phyloP scores from a whole-genome alignment of 73 alveolate species.

The Diophrys sp. region DNA sequence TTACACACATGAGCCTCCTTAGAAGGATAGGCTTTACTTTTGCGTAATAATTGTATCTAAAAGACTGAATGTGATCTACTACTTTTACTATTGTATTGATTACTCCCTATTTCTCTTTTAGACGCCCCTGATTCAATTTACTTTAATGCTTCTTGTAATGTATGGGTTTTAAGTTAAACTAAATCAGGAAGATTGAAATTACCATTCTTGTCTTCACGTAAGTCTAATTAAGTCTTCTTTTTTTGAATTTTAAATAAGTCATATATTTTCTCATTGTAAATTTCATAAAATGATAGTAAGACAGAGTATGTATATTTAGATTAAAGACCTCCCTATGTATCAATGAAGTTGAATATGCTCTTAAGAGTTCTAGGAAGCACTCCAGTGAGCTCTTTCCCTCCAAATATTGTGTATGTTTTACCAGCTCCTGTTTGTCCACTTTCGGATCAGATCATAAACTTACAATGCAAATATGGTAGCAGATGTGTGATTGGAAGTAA shows the following conservation, averaged over 20 bases:
- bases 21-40: background rate
- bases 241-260: conserved; percentile 11
- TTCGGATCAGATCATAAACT: background rate
- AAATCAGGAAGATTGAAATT: conserved; percentile 31
- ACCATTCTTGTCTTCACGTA: conserved; percentile 46
- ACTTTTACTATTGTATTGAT: conserved; percentile 21
- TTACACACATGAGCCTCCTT: conserved; percentile 9
- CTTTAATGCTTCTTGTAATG: conserved; percentile 30
- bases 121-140: conserved; percentile 31
- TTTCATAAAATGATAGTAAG: conserved; percentile 38
- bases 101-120: conserved; percentile 22
- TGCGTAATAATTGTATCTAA: conserved; percentile 20
- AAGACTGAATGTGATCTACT: conserved; percentile 50
- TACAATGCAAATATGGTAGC: conserved; percentile 56
- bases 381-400: conserved; percentile 27
- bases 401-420: conserved; percentile 45
- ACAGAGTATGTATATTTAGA: background rate
- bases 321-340: background rate
- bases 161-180: background rate
- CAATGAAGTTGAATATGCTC: background rate
- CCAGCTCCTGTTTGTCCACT: conserved; percentile 68
- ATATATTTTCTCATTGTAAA: conserved; percentile 52
- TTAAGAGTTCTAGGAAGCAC: conserved; percentile 37
- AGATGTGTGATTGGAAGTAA: conserved; percentile 3
- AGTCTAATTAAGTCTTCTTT: background rate